phyloP scores from a whole-genome alignment of 768 basidiomycete genomes.

The Lactarius hatsudake region DNA sequence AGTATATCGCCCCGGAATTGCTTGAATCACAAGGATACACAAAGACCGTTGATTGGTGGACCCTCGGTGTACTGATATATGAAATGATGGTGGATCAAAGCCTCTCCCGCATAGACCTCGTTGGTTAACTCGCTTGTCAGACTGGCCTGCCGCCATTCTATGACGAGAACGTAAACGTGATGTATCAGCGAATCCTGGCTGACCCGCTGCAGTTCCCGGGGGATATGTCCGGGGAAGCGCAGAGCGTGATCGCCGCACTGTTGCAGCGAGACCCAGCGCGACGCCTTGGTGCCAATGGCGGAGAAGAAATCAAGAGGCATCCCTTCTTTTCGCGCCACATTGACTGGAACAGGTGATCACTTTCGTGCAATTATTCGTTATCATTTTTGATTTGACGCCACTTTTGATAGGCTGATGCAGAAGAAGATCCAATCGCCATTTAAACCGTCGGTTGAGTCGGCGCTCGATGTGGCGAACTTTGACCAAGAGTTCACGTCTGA shows the following conservation, averaged over 20 bases:
- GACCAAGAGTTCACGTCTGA: constrained; percentile 97
- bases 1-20: constrained; percentile 97
- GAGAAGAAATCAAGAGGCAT: constrained; percentile 94
- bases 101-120: constrained; percentile 11
- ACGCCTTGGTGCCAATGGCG: constrained; percentile 89
- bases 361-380: neutral
- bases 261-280: constrained; percentile 84
- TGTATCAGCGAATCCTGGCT: constrained; percentile 93
- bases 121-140: constrained; percentile 38
- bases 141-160: constrained; percentile 98
- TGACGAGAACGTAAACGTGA: constrained; percentile 96
- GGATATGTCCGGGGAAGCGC: constrained; percentile 85
- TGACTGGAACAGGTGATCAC: constrained; percentile 76
- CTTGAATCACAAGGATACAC: constrained; percentile 96
- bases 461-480: constrained; percentile 94
- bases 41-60: constrained; percentile 99
- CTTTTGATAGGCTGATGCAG: constrained; percentile 56
- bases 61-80: constrained; percentile 90
- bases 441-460: constrained; percentile 95
- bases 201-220: constrained; percentile 91
- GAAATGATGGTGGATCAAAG: constrained; percentile 80
- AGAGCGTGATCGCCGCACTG: constrained; percentile 83
- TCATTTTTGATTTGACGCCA: neutral
- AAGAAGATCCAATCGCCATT: constrained; percentile 98
- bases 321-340: constrained; percentile 93